Evolutionary conservation across 148 eudicot species (phyloP).

Genomic region (Mesembryanthemum crystallinum): DNA sequence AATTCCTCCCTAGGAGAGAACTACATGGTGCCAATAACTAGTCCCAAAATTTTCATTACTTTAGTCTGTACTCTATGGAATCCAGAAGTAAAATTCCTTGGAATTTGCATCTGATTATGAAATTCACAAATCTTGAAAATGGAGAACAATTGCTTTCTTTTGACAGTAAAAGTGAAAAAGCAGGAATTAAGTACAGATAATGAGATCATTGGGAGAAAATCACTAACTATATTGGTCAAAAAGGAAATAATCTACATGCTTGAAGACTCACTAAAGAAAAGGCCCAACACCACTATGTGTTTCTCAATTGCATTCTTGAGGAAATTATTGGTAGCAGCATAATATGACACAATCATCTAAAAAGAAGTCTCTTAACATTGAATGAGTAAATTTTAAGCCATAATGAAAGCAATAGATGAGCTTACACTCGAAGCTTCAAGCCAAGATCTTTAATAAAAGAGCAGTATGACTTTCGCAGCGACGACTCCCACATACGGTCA

Average conservation of each 20-base stretch:
- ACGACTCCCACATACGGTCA: slow-evolving; percentile 41
- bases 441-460: slow-evolving; percentile 66
- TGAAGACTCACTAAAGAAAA: not conserved
- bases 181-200: not conserved
- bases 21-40: not conserved
- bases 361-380: not conserved
- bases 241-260: not conserved
- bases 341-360: not conserved
- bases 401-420: not conserved
- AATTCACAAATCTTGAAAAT: not conserved
- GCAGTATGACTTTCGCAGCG: slow-evolving; percentile 53
- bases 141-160: not conserved
- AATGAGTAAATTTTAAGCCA: not conserved
- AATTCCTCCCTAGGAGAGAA: not conserved
- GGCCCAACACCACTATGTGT: not conserved
- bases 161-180: not conserved
- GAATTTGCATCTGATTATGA: not conserved
- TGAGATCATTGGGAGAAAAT: not conserved
- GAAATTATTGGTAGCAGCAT: not conserved
- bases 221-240: not conserved
- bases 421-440: slow-evolving; percentile 74
- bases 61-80: not conserved
- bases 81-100: not conserved
- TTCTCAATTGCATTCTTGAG: not conserved
- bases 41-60: not conserved